Evolutionary conservation across 1,139 yeast genomes (phyloP), one percentile per base, ranked within the genome.

Genomic region (Lodderomyces jiufengensis): DNA sequence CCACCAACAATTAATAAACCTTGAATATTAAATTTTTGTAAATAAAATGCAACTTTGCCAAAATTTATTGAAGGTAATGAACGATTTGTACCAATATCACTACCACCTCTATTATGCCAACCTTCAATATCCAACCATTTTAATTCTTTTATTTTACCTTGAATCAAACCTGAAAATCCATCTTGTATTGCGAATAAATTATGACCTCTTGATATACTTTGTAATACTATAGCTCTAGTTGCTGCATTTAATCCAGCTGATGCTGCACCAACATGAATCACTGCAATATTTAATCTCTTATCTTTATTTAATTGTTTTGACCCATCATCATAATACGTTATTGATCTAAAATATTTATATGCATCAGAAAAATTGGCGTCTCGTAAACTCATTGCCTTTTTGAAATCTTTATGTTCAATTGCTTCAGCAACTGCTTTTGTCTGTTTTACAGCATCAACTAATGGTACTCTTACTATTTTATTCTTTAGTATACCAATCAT

Each of bases 201-300:
- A 67, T 92, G 97, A 30, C 98, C 98, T 45, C 80, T 76, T 11
- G 95, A 82, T 66, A 88, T 72, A 66, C 95, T 86, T 66, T 88
- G 88, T 15, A 90, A 76, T 3, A 95, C 94, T 53, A 90, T 87
- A 4, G 97, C 92, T 46, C 95, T 78, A 1, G 92, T 83, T 12
- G 96, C 95, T 40, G 95, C 83, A 65, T 92, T 92, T 73, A 92
- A 80, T 40, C 95, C 97, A 45, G 96, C 95, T 11, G 97, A 94
- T 27, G 98, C 95, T 1, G 98, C 98, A 47, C 98, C 98, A 40
- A 90, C 84, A 52, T 88, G 88, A 46, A 92, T 73, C 39, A 92
- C 77, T 42, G 95, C 98, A 49, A 90, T 76, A 45, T 76, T 78
- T 47, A 80, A 69, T 45, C 78, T 62, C 55, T 76, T 61, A 31